These are phyloP conservation scores for Globisporangium orthogonon DNA, from an alignment of 352 stramenopile species.

Conservation along the genomic window DNA sequence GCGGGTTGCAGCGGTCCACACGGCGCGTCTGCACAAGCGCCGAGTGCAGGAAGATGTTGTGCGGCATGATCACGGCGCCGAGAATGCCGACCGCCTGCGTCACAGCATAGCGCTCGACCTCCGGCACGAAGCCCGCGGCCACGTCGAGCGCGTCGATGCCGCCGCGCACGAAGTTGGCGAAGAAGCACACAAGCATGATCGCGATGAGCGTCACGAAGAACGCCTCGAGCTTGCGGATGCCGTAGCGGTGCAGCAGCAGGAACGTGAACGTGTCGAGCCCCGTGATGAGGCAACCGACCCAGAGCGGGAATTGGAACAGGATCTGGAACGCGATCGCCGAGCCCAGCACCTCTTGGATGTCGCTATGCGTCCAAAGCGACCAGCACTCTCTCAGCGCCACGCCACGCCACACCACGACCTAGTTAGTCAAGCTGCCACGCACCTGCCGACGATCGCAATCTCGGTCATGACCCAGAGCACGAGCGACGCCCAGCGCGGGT, in stretches of 20 bases:
- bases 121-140: conserved; percentile 72
- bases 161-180: conserved; percentile 86
- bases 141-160: conserved; percentile 64
- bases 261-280: conserved; percentile 93
- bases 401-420: background rate
- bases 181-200: conserved; percentile 93
- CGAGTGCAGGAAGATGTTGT: conserved; percentile 92
- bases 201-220: conserved; percentile 91
- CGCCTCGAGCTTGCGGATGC: conserved; percentile 91
- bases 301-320: conserved; percentile 86
- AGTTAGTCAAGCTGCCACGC: background rate
- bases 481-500: conserved; percentile 70
- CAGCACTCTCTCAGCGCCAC: background rate
- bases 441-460: conserved; percentile 81
- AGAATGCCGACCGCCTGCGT: conserved; percentile 89
- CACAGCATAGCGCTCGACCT: conserved; percentile 67
- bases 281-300: conserved; percentile 85
- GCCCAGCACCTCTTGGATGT: conserved; percentile 92
- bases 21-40: conserved; percentile 63
- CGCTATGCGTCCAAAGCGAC: conserved; percentile 20
- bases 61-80: conserved; percentile 92
- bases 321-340: conserved; percentile 90
- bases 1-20: conserved; percentile 46
- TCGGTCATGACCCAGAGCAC: conserved; percentile 91
- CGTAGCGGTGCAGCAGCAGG: conserved; percentile 89